Evolutionary conservation across 371 early-diverging fungal genomes (phyloP).

Genomic region (Ordospora colligata): DNA sequence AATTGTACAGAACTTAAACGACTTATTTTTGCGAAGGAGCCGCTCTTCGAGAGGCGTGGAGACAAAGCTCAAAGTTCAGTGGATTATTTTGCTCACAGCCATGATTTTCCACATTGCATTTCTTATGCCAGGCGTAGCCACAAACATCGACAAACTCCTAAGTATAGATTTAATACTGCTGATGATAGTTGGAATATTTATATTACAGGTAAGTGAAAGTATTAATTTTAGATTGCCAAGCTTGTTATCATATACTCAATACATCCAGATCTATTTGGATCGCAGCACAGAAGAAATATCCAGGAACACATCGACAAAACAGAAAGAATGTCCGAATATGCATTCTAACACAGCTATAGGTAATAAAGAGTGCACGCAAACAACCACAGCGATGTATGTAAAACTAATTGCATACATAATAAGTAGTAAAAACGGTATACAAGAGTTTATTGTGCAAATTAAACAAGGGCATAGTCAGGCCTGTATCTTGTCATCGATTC

Average conservation of each 20-base stretch:
- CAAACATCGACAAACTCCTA: not conserved
- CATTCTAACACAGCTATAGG: not conserved
- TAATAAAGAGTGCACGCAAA: no score
- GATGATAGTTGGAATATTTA: not conserved
- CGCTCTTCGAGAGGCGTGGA: not conserved
- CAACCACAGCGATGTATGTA: no score
- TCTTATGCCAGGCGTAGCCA: not conserved
- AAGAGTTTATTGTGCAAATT: no score
- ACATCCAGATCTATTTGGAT: slow-evolving; percentile 32
- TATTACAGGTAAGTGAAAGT: slow-evolving; percentile 5
- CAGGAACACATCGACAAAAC: not conserved
- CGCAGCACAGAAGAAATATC: not conserved
- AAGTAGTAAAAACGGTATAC: no score
- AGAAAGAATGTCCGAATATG: not conserved
- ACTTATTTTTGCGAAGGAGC: not conserved
- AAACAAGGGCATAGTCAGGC: no score
- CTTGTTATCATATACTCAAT: slow-evolving; percentile 9
- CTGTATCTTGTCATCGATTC: not conserved
- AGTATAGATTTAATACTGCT: not conserved
- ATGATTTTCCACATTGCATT: not conserved
- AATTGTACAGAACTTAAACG: slow-evolving; percentile 21
- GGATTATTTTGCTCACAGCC: not conserved
- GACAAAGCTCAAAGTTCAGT: slow-evolving; percentile 12
- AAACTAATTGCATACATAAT: no score
- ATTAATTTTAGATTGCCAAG: slow-evolving; percentile 12